Percentiles rank a stretch among this genome's conserved stretches.
Evolutionary conservation across 2,329 filamentous ascomycete species (phyloP).

Genomic region (Penicillium vulpinum): DNA sequence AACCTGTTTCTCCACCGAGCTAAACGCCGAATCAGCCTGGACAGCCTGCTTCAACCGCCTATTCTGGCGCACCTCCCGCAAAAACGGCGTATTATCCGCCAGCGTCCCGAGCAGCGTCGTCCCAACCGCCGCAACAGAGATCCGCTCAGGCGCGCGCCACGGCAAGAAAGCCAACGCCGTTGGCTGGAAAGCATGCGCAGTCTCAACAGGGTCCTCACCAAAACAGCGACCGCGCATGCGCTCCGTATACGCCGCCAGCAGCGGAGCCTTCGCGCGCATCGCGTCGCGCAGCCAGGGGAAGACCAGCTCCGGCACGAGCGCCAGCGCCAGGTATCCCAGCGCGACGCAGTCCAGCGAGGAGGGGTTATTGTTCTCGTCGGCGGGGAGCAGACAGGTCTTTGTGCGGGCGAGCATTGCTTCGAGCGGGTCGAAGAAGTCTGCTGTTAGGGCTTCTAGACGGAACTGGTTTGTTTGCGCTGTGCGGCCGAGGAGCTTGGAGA

Average conservation of each 20-base stretch:
- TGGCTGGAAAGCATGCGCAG: slow-evolving; percentile 25
- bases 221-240: slow-evolving; percentile 42
- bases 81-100: slow-evolving; percentile 40
- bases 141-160: slow-evolving; percentile 38
- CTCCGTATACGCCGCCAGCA: slow-evolving; percentile 48
- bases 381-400: slow-evolving; percentile 58
- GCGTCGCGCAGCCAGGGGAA: slow-evolving; percentile 63
- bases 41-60: slow-evolving; percentile 39
- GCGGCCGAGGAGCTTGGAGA: slow-evolving; percentile 62
- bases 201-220: slow-evolving; percentile 25
- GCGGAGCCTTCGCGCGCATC: slow-evolving; percentile 53
- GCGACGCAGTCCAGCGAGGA: slow-evolving; percentile 75
- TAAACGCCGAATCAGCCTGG: slow-evolving; percentile 28
- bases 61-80: slow-evolving; percentile 38
- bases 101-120: slow-evolving; percentile 37
- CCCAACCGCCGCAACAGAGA: slow-evolving; percentile 35
- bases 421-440: slow-evolving; percentile 70
- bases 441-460: slow-evolving; percentile 70
- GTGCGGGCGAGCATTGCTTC: slow-evolving; percentile 58
- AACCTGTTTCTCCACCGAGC: slow-evolving; percentile 25
- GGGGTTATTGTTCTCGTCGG: slow-evolving; percentile 43
- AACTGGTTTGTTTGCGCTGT: slow-evolving; percentile 74
- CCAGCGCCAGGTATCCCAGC: slow-evolving; percentile 75
- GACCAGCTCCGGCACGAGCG: slow-evolving; percentile 63
- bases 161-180: slow-evolving; percentile 26